Percentiles rank a stretch among this genome's conserved stretches.
Conservation (phyloP, 2,329 filamentous ascomycete genomes). For the Ilyonectria mors-panacis region DNA sequence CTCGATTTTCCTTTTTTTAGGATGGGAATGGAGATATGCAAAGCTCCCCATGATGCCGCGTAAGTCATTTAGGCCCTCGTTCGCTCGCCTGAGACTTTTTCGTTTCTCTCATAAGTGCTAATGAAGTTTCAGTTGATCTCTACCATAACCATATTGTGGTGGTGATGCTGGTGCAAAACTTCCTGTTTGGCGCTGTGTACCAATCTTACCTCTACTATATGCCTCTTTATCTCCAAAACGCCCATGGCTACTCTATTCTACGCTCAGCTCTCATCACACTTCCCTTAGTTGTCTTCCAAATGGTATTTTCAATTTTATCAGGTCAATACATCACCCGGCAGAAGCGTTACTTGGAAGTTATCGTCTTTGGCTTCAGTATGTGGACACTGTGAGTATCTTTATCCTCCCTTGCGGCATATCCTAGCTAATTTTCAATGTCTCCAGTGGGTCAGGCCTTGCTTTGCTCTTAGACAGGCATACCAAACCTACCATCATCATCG, state of each 20-base stretch:
- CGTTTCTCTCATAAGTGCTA: not conserved
- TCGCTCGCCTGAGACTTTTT: too few species aligned
- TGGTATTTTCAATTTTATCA: constrained; percentile 61
- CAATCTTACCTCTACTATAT: constrained; percentile 73
- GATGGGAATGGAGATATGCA: constrained; percentile 80
- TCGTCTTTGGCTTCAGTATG: constrained; percentile 60
- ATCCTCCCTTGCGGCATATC: not conserved
- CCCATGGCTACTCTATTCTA: constrained; percentile 50
- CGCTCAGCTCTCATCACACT: constrained; percentile 67
- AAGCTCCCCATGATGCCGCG: constrained; percentile 81
- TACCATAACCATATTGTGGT: constrained; percentile 68
- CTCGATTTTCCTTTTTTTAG: constrained; percentile 72
- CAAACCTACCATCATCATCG: constrained; percentile 62
- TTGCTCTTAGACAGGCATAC: constrained; percentile 64
- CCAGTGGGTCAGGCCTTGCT: constrained; percentile 64
- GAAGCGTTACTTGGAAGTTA: constrained; percentile 72
- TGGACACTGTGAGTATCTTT: constrained; percentile 53
- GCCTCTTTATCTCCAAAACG: constrained; percentile 75
- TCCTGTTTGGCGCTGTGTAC: constrained; percentile 73
- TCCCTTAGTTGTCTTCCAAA: constrained; percentile 65
- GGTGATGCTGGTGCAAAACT: constrained; percentile 70
- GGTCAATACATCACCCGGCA: constrained; percentile 71
- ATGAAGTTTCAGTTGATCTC: constrained; percentile 57
- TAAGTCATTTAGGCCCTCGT: constrained; percentile 6
- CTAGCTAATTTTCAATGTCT: not conserved